Evolutionary conservation across 441 rosid species (phyloP), one percentile per base, ranked within the genome.

Genomic region (Adansonia gregorii): DNA sequence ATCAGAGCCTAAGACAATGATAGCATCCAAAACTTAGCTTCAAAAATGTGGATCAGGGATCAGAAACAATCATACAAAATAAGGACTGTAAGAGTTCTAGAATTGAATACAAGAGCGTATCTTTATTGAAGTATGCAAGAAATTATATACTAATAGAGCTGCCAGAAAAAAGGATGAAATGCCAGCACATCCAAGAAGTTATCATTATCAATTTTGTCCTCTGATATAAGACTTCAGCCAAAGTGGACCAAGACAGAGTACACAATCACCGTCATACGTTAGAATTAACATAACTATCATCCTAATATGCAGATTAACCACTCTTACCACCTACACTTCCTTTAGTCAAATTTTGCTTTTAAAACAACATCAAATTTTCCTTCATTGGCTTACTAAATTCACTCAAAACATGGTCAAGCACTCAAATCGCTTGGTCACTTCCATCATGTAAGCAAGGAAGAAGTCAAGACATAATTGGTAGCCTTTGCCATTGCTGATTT

Each of bases 1-100:
- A 83, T 95, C 98, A 78, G 98, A 92, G 31, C 98, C 97, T 94
- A 77, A 43, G 0, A 73, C 58, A 71, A 8, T 69, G 31, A 76
- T 46, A 71, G 48, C 31, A 76, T 69, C 67, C 55, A 73, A 78
- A 27, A 74, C 27, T 80, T 73, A 83, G 67, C 59, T 39, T 67
- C 55, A 59, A 39, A 10, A 52, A 31, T 19, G 39, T 45, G 17
- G 19, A 19, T 5, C 27, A 61, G 61, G 3, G 41, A 72, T 54
- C 45, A 27, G 31, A 46, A 56, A 49, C 11, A 14, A 66, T 3
- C 3, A 35, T 73, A 65, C 39, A 70, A 70, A 43, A 22, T 0
- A 1, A 45, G 5, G 11, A 11, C 0, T 24, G 7, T 55, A 71
- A 22, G 58, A 35, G 3, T 46, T 43, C n/a, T 41, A 58, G 9